These are phyloP conservation scores for Blastobotrys arbuscula DNA, from an alignment of 1,139 yeast species.

Conservation along the genomic window DNA sequence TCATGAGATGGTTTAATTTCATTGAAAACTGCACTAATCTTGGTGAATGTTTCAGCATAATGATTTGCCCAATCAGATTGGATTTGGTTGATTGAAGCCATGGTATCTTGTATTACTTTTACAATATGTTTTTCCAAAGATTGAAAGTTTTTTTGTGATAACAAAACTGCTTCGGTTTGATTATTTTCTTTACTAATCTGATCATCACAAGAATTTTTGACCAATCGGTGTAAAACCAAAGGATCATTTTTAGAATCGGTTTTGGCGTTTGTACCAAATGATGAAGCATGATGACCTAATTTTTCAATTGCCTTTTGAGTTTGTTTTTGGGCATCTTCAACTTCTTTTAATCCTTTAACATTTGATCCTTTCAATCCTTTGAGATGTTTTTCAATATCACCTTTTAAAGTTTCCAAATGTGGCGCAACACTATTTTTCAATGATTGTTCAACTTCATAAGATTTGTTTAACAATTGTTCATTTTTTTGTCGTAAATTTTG, in stretches of 20 bases:
- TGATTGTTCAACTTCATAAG: slow-evolving; percentile 31
- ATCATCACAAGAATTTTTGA: slow-evolving; percentile 35
- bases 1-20: slow-evolving; percentile 38
- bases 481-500: slow-evolving; percentile 29
- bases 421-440: slow-evolving; percentile 33
- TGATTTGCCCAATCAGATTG: slow-evolving; percentile 30
- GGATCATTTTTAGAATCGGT: slow-evolving; percentile 43
- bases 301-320: slow-evolving; percentile 36
- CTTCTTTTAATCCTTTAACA: slow-evolving; percentile 35
- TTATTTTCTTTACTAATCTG: slow-evolving; percentile 44
- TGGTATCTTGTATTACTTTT: slow-evolving; percentile 39
- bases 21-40: slow-evolving; percentile 32
- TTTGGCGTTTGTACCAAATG: slow-evolving; percentile 25
- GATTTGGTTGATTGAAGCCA: slow-evolving; percentile 31
- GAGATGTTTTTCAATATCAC: slow-evolving; percentile 39
- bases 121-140: slow-evolving; percentile 42
- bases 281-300: slow-evolving; percentile 32
- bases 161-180: slow-evolving; percentile 40
- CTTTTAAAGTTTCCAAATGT: slow-evolving; percentile 32
- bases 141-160: slow-evolving; percentile 39
- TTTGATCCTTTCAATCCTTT: slow-evolving; percentile 36
- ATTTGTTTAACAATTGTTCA: slow-evolving; percentile 33
- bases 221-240: slow-evolving; percentile 38
- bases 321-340: slow-evolving; percentile 34
- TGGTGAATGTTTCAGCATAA: slow-evolving; percentile 29